Percentiles rank a stretch among this genome's conserved stretches.
These are phyloP conservation scores for Pythium biforme DNA, from an alignment of 352 stramenopile genomes.

Conservation along the genomic window DNA sequence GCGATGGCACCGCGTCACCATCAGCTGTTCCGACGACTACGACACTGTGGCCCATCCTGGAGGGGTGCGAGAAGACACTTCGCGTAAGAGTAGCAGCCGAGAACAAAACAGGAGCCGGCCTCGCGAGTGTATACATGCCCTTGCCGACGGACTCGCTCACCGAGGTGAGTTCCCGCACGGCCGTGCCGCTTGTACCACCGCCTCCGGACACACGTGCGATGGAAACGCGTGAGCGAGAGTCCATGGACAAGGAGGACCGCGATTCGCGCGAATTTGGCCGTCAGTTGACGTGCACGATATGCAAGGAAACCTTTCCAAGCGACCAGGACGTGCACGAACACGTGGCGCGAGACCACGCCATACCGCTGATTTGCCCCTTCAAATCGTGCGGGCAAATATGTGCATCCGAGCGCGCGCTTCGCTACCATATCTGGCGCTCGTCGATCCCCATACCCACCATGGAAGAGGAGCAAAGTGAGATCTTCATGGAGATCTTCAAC, in stretches of 20 bases:
- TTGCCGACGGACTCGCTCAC: constrained; percentile 45
- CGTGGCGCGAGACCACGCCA: constrained; percentile 46
- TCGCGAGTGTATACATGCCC: constrained; percentile 54
- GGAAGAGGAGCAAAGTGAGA: constrained; percentile 52
- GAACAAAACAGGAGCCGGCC: constrained; percentile 57
- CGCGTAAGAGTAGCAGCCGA: constrained; percentile 55
- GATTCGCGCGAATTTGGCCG: constrained; percentile 19
- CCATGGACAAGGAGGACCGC: constrained; percentile 49
- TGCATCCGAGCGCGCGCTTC: constrained; percentile 59
- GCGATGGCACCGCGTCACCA: constrained; percentile 4
- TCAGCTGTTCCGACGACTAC: constrained; percentile 30
- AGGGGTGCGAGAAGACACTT: constrained; percentile 41
- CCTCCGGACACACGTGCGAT: constrained; percentile 41
- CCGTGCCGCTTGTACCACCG: constrained; percentile 38
- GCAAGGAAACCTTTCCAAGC: constrained; percentile 19
- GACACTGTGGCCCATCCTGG: constrained; percentile 65
- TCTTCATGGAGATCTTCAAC: constrained; percentile 77
- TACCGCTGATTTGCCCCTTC: constrained; percentile 79
- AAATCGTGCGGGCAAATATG: constrained; percentile 64
- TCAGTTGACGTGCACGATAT: constrained; percentile 61
- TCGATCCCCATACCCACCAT: constrained; percentile 50
- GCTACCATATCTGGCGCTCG: constrained; percentile 77
- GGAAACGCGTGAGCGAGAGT: constrained; percentile 36
- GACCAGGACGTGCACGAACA: constrained; percentile 51
- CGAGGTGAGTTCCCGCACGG: constrained; percentile 58